These are phyloP conservation scores for Eleusine coracana DNA, from an alignment of 176 grass and related monocot species.

Conservation along the genomic window DNA sequence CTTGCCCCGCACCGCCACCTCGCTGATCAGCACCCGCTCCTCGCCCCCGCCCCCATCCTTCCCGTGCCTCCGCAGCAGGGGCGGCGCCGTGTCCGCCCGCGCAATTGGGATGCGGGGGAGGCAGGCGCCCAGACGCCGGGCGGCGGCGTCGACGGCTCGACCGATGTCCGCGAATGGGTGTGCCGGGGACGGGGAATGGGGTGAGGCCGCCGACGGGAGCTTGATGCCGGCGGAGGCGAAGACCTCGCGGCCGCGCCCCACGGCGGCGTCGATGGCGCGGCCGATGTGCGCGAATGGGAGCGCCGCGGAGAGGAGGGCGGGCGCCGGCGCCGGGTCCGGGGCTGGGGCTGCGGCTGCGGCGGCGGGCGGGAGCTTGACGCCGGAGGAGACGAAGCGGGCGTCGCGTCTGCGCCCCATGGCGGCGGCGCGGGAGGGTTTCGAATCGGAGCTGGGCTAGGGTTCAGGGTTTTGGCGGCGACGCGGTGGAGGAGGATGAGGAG, in stretches of 20 bases:
- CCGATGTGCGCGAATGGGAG: conserved; percentile 78
- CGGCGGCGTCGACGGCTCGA: conserved; percentile 43
- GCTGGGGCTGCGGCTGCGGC: neutral
- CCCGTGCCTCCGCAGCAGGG: conserved; percentile 51
- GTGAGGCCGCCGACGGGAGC: conserved; percentile 24
- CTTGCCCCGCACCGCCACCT: conserved; percentile 79
- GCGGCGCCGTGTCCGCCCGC: conserved; percentile 28
- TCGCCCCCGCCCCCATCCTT: conserved; percentile 55
- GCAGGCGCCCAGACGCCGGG: conserved; percentile 27
- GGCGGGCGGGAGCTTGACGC: conserved; percentile 50
- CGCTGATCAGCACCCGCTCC: conserved; percentile 85
- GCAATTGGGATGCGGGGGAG: conserved; percentile 36
- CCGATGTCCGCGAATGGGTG: conserved; percentile 77
- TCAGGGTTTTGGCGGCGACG: conserved; percentile 38
- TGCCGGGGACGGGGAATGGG: conserved; percentile 5
- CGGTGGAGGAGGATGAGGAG: neutral
- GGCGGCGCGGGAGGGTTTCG: neutral
- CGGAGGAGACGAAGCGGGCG: conserved; percentile 61
- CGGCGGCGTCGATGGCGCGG: conserved; percentile 45
- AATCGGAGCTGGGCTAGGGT: neutral
- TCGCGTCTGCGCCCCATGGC: conserved; percentile 36
- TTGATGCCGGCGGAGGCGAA: conserved; percentile 67
- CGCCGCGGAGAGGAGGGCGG: conserved; percentile 53
- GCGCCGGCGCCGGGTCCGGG: neutral
- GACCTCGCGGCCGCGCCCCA: conserved; percentile 28